Conservation (phyloP, 2,329 filamentous ascomycete genomes). For the Claviceps digitariae region DNA sequence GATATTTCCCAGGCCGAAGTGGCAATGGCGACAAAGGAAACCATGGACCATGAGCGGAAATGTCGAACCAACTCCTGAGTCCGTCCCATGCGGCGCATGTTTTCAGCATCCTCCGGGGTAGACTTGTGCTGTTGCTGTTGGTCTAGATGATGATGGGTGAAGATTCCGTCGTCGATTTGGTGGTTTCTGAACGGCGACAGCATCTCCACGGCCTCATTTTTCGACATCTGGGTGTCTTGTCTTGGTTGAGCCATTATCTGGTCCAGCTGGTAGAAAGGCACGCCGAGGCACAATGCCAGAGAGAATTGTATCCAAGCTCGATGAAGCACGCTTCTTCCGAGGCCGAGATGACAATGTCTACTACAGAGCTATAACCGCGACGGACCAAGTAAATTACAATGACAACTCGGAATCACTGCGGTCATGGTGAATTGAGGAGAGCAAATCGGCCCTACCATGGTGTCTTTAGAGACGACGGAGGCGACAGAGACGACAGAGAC, state of each 20-base stretch:
- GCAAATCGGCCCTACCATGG: neutral
- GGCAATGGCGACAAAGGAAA: slow-evolving; percentile 4
- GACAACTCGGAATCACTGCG: neutral
- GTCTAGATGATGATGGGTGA: neutral
- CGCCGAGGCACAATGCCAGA: neutral
- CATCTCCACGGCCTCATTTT: neutral
- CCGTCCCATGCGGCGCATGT: slow-evolving; percentile 6
- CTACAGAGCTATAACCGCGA: neutral
- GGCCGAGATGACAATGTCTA: neutral
- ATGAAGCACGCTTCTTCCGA: neutral
- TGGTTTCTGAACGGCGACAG: neutral
- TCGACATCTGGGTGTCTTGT: neutral
- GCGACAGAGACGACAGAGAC: no score
- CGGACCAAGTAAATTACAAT: neutral
- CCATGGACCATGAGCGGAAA: slow-evolving; percentile 3
- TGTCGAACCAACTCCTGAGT: slow-evolving; percentile 4
- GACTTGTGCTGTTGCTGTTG: slow-evolving; percentile 1
- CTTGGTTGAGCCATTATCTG: neutral
- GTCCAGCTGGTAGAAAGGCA: neutral
- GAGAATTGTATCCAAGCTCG: neutral
- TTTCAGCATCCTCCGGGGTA: slow-evolving; percentile 1
- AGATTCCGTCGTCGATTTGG: neutral
- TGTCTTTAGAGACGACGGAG: no score
- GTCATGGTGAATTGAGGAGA: no score
- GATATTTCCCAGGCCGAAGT: slow-evolving; percentile 1